A percentile compares a stretch with the other conserved stretches of the same genome.
phyloP scores from a whole-genome alignment of 257 asterid species.

The Penstemon eatonii region DNA sequence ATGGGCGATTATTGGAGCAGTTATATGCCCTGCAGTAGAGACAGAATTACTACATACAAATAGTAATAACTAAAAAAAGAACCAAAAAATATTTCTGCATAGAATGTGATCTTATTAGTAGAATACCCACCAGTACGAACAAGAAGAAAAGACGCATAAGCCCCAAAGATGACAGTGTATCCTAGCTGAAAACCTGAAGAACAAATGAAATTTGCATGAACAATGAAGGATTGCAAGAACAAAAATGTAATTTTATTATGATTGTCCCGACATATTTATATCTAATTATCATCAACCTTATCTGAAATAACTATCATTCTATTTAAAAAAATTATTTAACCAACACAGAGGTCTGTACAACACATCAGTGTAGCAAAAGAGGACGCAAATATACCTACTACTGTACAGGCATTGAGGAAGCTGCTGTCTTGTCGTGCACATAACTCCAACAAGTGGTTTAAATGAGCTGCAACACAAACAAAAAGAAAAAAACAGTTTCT shows the following conservation, averaged over 20 bases:
- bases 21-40: conserved; percentile 62
- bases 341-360: background rate
- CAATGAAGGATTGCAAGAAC: background rate
- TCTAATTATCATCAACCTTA: background rate
- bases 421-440: conserved; percentile 55
- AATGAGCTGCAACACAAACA: conserved; percentile 75
- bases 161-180: conserved; percentile 90
- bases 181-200: conserved; percentile 88
- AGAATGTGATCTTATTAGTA: conserved; percentile 9
- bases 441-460: conserved; percentile 79
- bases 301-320: background rate
- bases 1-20: conserved; percentile 87
- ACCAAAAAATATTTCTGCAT: background rate
- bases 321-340: background rate
- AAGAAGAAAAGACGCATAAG: conserved; percentile 85
- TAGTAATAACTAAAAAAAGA: background rate
- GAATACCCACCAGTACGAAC: conserved; percentile 76
- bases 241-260: conserved; percentile 1
- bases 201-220: conserved; percentile 18
- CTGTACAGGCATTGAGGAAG: conserved; percentile 59
- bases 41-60: conserved; percentile 18
- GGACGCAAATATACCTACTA: conserved; percentile 64
- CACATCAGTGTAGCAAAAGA: conserved; percentile 21
- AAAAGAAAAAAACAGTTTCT: conserved; percentile 14
- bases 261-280: background rate